These are phyloP conservation scores for Lactarius pseudohatsudake DNA, from an alignment of 768 basidiomycete genomes.

Conservation along the genomic window DNA sequence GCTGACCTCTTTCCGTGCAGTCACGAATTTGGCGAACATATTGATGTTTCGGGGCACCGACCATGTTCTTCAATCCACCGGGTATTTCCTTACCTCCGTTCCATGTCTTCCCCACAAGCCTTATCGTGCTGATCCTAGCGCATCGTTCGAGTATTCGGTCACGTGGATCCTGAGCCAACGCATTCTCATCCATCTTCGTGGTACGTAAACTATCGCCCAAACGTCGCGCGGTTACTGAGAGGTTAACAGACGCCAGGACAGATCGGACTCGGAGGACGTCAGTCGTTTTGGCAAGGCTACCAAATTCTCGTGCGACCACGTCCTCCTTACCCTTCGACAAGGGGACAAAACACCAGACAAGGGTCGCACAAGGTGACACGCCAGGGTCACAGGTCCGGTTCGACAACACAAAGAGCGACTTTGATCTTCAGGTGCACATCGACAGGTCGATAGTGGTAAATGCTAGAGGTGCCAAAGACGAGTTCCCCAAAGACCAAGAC, in stretches of 20 bases:
- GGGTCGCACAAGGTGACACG: neutral
- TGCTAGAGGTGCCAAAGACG: neutral
- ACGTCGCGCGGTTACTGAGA: neutral
- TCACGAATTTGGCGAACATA: constrained; percentile 34
- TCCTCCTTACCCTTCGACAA: neutral
- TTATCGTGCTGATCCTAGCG: constrained; percentile 26
- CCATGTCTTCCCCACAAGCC: neutral
- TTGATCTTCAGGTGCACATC: constrained; percentile 28
- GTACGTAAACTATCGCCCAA: constrained; percentile 26
- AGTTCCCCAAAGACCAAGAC: neutral
- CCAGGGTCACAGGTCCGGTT: neutral
- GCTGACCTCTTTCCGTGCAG: constrained; percentile 20
- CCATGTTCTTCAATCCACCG: constrained; percentile 30
- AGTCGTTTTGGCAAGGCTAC: neutral
- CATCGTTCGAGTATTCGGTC: constrained; percentile 36
- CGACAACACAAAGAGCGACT: constrained; percentile 11
- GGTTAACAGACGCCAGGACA: constrained; percentile 27
- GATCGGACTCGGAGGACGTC: constrained; percentile 7
- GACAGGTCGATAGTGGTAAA: constrained; percentile 17
- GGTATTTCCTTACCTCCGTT: neutral
- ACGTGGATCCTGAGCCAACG: constrained; percentile 40
- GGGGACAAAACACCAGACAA: neutral
- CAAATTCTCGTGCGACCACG: neutral
- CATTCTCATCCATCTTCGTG: constrained; percentile 37
- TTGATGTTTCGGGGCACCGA: constrained; percentile 33